These are phyloP conservation scores for Neonectria faginata DNA, from an alignment of 2,329 filamentous ascomycete genomes.

Conservation along the genomic window DNA sequence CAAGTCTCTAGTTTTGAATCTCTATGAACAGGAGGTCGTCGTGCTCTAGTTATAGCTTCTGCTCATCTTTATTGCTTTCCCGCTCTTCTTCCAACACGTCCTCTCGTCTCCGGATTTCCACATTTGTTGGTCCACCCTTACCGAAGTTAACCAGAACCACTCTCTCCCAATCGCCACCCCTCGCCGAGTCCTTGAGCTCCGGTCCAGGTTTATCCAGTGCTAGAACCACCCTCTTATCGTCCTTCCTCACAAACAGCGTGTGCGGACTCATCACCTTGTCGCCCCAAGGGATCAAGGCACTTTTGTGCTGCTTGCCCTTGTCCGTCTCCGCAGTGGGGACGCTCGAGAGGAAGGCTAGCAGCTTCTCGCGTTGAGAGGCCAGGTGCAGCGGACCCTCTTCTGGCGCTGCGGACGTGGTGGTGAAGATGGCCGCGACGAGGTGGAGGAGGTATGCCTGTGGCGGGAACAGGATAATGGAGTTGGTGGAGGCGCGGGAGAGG, in stretches of 20 bases:
- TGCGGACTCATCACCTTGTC: slow-evolving; percentile 72
- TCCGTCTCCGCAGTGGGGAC: slow-evolving; percentile 57
- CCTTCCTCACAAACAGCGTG: slow-evolving; percentile 57
- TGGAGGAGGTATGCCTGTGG: slow-evolving; percentile 84
- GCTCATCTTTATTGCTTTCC: slow-evolving; percentile 41
- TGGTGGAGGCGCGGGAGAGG: slow-evolving; percentile 71
- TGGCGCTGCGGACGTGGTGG: slow-evolving; percentile 47
- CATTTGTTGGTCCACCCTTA: slow-evolving; percentile 62
- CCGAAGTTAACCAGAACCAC: slow-evolving; percentile 68
- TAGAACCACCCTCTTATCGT: slow-evolving; percentile 63
- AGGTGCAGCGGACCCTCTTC: slow-evolving; percentile 51
- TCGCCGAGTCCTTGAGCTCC: slow-evolving; percentile 61
- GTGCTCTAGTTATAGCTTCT: slow-evolving; percentile 43
- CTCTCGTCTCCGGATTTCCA: slow-evolving; percentile 64
- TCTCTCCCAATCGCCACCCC: slow-evolving; percentile 69
- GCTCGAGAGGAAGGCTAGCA: slow-evolving; percentile 65
- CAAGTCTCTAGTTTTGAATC: neutral
- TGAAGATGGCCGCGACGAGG: slow-evolving; percentile 67
- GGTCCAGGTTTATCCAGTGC: slow-evolving; percentile 68
- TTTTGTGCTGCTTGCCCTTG: slow-evolving; percentile 54
- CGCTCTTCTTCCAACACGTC: slow-evolving; percentile 63
- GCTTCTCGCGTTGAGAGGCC: slow-evolving; percentile 61
- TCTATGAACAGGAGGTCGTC: neutral
- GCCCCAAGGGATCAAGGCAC: slow-evolving; percentile 64
- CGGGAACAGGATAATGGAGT: slow-evolving; percentile 86